These are phyloP conservation scores for Sporothrix protearum DNA, from an alignment of 2,329 filamentous ascomycete genomes.

Conservation along the genomic window DNA sequence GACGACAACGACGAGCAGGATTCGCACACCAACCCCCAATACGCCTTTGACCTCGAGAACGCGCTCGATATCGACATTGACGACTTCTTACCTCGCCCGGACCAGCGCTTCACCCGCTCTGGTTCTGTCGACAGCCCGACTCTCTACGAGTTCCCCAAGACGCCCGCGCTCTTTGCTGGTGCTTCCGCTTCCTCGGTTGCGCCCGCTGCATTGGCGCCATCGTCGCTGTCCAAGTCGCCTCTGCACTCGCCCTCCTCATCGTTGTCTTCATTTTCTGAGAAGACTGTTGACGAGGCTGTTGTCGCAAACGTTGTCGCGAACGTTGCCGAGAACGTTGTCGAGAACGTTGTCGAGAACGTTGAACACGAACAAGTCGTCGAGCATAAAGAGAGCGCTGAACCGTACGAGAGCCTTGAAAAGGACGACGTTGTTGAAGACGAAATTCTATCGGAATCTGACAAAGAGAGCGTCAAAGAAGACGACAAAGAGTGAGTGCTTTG, in stretches of 20 bases:
- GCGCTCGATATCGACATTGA: constrained; percentile 29
- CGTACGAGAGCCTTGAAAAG: too few relatives aligned
- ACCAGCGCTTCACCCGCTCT: constrained; percentile 52
- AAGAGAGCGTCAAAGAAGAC: not conserved
- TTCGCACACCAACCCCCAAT: not conserved
- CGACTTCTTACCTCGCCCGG: constrained; percentile 46
- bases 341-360: not conserved
- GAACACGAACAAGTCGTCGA: too few relatives aligned
- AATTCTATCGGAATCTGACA: not conserved
- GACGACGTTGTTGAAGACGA: not conserved
- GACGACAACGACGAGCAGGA: not conserved
- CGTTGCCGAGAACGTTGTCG: not conserved
- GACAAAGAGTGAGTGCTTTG: constrained; percentile 4
- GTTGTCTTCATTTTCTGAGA: constrained; percentile 17
- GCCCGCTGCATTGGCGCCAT: constrained; percentile 4
- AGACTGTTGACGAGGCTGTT: not conserved
- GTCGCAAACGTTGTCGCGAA: constrained; percentile 4
- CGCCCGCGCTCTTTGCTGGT: not conserved
- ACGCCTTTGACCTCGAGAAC: constrained; percentile 4
- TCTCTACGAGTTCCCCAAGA: constrained; percentile 54
- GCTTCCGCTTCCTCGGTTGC: not conserved
- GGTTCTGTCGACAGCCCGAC: constrained; percentile 59
- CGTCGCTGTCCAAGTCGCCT: constrained; percentile 23
- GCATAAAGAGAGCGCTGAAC: too few relatives aligned
- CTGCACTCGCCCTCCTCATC: not conserved